Base-by-base conservation (phyloP, 2,329 filamentous ascomycete genomes). In the Diaporthe vaccinii region DNA sequence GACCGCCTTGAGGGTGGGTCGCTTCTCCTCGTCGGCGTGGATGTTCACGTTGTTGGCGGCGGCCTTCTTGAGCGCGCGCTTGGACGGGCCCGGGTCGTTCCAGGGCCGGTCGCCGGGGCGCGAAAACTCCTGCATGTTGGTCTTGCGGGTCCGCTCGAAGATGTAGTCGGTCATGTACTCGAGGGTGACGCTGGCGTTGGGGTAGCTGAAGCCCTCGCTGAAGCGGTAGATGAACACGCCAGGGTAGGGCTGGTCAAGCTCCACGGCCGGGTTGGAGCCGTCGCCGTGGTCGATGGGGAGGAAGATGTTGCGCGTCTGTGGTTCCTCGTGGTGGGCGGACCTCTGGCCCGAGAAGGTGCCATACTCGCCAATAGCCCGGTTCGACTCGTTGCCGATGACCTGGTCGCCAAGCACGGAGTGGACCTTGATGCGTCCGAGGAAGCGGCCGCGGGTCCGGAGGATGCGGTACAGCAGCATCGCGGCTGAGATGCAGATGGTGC, bases 141-240 rank as follows among this genome's bases (percentile, higher is more conserved):
- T 98, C 44, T 95, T 93, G 51, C 93, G 92, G 3, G 96, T 98
- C 76, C 92, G 85, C 58, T 87, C 83, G 78, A 93, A 93, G 62
- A 98, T 91, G 78, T 92, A 90, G 2, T 89, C 85, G 3, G 91
- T 90, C 69, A 98, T 88, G 80, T 95, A 91, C 80, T 98, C 95
- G 74, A 98, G 91, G 78, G 97, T 95, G 82, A 95, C 93, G 80
- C 95, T 95, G 28, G 95, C 95, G 79, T 98, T 99, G 76, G 96
- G 95, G 81, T 98, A 99, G 85, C 97, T 98, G 88, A 98, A 98
- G 58, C 96, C 95, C 85, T 98, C 96, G 0, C 94, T 92, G 84
- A 98, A 98, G 59, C 96, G 92, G 86, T 98, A 98, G 81, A 98
- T 98, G 85, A 98, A 98, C 78, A 99, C 90, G 71, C 97, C 97